phyloP scores from a whole-genome alignment of 2,329 filamentous ascomycete genomes.

The Coniochaeta hoffmannii region DNA sequence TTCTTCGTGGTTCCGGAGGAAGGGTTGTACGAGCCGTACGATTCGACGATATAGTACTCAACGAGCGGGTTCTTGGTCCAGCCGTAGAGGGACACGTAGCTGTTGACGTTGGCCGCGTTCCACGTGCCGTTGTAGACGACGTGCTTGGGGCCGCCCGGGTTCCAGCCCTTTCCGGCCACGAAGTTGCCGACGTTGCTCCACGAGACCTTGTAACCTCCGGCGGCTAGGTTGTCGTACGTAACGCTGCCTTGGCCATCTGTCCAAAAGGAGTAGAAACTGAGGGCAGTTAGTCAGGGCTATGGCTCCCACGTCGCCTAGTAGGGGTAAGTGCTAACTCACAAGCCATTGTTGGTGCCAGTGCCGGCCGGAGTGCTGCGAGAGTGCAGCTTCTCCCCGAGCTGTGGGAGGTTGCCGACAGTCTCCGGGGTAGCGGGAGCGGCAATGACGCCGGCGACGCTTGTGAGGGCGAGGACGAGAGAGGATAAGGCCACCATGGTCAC shows the following conservation, averaged over 20 bases:
- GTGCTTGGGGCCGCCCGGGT: conserved; percentile 33
- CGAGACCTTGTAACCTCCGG: conserved; percentile 33
- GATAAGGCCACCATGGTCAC: neutral
- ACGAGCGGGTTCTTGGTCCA: conserved; percentile 44
- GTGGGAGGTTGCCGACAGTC: neutral
- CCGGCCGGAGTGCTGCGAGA: neutral
- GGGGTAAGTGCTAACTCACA: neutral
- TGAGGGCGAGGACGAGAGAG: neutral
- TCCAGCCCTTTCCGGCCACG: conserved; percentile 52
- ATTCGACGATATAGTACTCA: conserved; percentile 51
- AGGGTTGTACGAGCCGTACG: conserved; percentile 39
- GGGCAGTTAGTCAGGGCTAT: neutral
- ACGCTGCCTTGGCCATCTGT: conserved; percentile 26
- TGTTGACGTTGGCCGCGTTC: conserved; percentile 21
- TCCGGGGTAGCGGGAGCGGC: neutral
- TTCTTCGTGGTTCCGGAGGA: conserved; percentile 33
- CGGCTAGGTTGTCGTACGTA: conserved; percentile 33
- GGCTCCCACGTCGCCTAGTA: neutral
- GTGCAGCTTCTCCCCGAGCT: neutral
- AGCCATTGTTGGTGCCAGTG: neutral
- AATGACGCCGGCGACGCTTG: neutral
- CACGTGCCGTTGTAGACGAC: conserved; percentile 27
- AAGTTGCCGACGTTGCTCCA: conserved; percentile 45
- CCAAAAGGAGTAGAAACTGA: conserved; percentile 30
- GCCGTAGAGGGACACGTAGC: conserved; percentile 48